Conservation (phyloP, 2,329 filamentous ascomycete species). For the Epichloe coenophiala region DNA sequence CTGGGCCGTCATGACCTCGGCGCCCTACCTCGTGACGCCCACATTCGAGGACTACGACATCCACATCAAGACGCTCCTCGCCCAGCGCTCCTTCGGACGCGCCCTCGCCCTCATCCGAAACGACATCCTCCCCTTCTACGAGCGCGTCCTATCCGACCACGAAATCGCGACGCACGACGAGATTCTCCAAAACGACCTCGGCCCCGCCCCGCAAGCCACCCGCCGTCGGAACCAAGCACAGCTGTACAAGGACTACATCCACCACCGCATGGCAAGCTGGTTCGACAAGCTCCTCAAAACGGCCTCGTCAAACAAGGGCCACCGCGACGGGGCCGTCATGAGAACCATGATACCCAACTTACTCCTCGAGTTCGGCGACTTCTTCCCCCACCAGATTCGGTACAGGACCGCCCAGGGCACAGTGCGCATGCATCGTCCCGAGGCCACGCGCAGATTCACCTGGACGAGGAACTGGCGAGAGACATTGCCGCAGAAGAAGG, state of each 20-base stretch:
- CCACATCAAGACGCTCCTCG: constrained; percentile 26
- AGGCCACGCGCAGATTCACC: constrained; percentile 10
- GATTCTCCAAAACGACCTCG: constrained; percentile 16
- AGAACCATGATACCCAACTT: constrained; percentile 16
- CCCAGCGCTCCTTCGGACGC: constrained; percentile 12
- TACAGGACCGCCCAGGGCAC: constrained; percentile 21
- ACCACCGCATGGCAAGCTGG: constrained; percentile 17
- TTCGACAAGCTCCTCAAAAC: constrained; percentile 15
- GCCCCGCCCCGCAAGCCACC: constrained; percentile 6
- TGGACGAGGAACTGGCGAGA: constrained; percentile 11
- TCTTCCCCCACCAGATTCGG: constrained; percentile 16
- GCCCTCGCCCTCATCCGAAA: constrained; percentile 25
- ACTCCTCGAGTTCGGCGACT: constrained; percentile 20
- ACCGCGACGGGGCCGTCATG: constrained; percentile 12
- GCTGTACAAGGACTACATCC: constrained; percentile 18
- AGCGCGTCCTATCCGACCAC: constrained; percentile 12
- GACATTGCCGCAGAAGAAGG: constrained; percentile 16
- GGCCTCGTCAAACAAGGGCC: constrained; percentile 10
- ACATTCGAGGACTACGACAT: constrained; percentile 41
- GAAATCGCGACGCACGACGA: constrained; percentile 19
- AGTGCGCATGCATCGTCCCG: constrained; percentile 14
- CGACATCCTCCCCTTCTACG: constrained; percentile 27
- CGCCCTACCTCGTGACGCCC: constrained; percentile 43
- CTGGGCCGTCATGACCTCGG: constrained; percentile 44
- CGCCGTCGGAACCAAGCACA: constrained; percentile 16